Evolutionary conservation across 2,329 filamentous ascomycete species (phyloP).

Genomic region (Aspergillus sp.): DNA sequence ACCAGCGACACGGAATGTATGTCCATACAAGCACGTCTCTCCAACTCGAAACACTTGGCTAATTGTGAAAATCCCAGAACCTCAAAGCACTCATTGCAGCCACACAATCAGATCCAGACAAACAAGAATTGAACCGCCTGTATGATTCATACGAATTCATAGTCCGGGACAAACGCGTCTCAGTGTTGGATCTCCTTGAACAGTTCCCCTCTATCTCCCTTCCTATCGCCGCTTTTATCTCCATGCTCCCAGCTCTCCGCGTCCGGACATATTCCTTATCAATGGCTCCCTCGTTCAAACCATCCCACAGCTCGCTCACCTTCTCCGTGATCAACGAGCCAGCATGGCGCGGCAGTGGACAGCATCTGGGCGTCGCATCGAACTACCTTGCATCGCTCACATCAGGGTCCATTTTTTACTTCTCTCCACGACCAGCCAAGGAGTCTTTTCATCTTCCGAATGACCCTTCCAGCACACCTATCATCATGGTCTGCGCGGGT

Average conservation of each 20-base stretch:
- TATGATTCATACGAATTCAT: neutral
- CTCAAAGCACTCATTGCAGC: no score
- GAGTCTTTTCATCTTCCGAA: conserved; percentile 37
- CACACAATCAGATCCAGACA: no score
- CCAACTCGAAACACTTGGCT: no score
- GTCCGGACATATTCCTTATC: conserved; percentile 77
- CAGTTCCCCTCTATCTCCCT: conserved; percentile 61
- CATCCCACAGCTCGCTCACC: conserved; percentile 62
- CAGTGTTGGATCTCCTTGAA: conserved; percentile 67
- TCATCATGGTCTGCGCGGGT: conserved; percentile 43
- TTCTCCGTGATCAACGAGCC: conserved; percentile 65
- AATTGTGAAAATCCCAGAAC: no score
- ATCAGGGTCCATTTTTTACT: conserved; percentile 25
- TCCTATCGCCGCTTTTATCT: conserved; percentile 67
- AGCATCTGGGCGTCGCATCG: conserved; percentile 61
- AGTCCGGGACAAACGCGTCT: neutral
- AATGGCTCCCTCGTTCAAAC: conserved; percentile 66
- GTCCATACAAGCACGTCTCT: no score
- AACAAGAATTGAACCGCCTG: no score
- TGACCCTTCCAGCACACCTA: conserved; percentile 32
- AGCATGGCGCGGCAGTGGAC: conserved; percentile 48
- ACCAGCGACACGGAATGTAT: conserved; percentile 50
- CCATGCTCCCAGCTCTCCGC: conserved; percentile 74
- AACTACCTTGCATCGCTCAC: conserved; percentile 56
- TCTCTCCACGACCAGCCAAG: conserved; percentile 33